These are phyloP conservation scores for Fusarium dlaminii DNA, from an alignment of 2,329 filamentous ascomycete species.

Conservation along the genomic window DNA sequence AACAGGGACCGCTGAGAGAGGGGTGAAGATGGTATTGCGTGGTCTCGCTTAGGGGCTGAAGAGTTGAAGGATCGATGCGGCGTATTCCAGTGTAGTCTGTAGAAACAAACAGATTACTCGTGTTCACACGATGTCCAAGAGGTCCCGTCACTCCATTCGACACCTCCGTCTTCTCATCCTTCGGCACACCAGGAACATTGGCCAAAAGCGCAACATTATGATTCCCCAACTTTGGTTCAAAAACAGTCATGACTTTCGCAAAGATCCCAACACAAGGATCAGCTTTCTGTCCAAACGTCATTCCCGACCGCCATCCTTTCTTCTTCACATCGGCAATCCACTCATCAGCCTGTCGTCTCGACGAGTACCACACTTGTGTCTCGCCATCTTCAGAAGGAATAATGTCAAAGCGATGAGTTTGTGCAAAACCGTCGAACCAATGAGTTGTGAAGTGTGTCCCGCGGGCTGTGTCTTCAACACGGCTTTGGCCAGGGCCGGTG, in stretches of 20 bases:
- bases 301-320: constrained; percentile 63
- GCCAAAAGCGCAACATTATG: constrained; percentile 72
- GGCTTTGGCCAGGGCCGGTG: constrained; percentile 75
- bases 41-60: constrained; percentile 76
- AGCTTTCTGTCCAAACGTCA: constrained; percentile 75
- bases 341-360: constrained; percentile 72
- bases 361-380: constrained; percentile 71
- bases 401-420: constrained; percentile 79
- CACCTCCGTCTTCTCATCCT: not conserved
- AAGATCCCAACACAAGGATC: constrained; percentile 81
- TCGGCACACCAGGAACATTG: constrained; percentile 68
- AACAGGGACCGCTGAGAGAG: constrained; percentile 71
- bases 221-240: constrained; percentile 53
- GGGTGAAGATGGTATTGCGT: constrained; percentile 72
- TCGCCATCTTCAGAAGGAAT: constrained; percentile 49
- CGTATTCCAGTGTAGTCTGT: constrained; percentile 68
- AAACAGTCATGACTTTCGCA: constrained; percentile 73
- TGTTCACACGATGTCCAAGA: constrained; percentile 49
- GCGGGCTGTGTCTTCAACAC: constrained; percentile 65
- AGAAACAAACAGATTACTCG: constrained; percentile 61
- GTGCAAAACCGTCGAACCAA: constrained; percentile 84
- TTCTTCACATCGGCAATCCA: constrained; percentile 68
- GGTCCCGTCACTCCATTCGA: not conserved
- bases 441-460: constrained; percentile 72
- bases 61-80: constrained; percentile 72